A percentile compares a stretch with the other conserved stretches of the same genome.
phyloP scores from a whole-genome alignment of 768 basidiomycete genomes.

The Pisolithus microcarpus region DNA sequence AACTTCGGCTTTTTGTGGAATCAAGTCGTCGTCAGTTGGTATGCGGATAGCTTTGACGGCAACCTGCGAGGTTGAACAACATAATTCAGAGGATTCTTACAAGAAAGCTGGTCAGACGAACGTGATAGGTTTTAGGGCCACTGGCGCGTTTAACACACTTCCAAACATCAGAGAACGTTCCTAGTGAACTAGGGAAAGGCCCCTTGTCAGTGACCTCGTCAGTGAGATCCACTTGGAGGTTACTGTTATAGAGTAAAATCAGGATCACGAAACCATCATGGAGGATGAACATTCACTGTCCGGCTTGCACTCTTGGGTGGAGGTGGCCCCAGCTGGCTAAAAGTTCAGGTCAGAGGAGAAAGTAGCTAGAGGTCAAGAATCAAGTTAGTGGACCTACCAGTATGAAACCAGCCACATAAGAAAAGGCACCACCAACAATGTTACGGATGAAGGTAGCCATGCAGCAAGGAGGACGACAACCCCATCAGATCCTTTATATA shows the following conservation, averaged over 20 bases:
- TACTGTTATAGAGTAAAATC: background rate
- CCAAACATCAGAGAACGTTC: constrained; percentile 5
- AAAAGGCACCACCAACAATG: too few species aligned
- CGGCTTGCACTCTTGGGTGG: background rate
- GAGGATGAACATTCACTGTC: background rate
- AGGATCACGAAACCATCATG: background rate
- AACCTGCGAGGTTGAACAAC: background rate
- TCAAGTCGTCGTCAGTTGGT: background rate
- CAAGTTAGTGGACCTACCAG: too few species aligned
- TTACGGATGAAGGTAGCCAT: too few species aligned
- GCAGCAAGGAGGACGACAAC: too few species aligned
- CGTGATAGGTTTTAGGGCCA: background rate
- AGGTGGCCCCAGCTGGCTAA: too few species aligned
- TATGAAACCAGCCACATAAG: too few species aligned
- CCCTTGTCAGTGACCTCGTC: background rate
- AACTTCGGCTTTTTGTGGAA: constrained; percentile 1
- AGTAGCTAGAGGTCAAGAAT: too few species aligned
- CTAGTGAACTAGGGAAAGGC: background rate
- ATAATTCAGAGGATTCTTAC: background rate
- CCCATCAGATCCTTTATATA: too few species aligned
- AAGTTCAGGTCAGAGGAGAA: too few species aligned
- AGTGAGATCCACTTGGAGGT: constrained; percentile 1
- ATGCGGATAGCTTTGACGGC: constrained; percentile 6
- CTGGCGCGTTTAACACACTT: background rate
- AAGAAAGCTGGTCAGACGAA: background rate